Conservation (phyloP, 176 grass and related monocot species). For the Typha latifolia region DNA sequence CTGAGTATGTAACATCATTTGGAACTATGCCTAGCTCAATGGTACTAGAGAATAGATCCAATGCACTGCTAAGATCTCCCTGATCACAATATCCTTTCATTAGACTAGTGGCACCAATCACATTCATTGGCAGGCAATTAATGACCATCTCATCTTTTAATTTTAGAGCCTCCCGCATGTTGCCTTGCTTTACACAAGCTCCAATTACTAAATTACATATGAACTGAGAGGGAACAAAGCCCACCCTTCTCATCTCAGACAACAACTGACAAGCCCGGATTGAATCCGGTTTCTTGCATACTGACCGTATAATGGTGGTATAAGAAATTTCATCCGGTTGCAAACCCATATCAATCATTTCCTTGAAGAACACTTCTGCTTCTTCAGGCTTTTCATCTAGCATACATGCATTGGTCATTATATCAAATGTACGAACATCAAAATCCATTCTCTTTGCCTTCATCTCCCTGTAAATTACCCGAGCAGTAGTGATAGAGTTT, state of each 20-base stretch:
- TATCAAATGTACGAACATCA: slow-evolving; percentile 38
- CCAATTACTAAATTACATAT: slow-evolving; percentile 30
- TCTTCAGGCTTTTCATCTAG: slow-evolving; percentile 32
- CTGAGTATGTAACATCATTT: slow-evolving; percentile 38
- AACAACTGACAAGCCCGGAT: slow-evolving; percentile 26
- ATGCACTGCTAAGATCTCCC: slow-evolving; percentile 39
- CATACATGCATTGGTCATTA: slow-evolving; percentile 44
- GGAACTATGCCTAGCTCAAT: slow-evolving; percentile 32
- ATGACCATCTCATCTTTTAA: slow-evolving; percentile 51
- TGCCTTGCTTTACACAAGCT: slow-evolving; percentile 45
- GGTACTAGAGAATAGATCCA: slow-evolving; percentile 39
- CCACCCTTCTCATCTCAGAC: slow-evolving; percentile 36
- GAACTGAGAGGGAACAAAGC: slow-evolving; percentile 29
- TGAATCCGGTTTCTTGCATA: slow-evolving; percentile 40
- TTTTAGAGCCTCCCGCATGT: slow-evolving; percentile 49
- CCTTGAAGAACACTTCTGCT: slow-evolving; percentile 52
- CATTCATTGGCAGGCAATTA: slow-evolving; percentile 34
- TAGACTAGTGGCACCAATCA: slow-evolving; percentile 39
- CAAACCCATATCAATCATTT: slow-evolving; percentile 34
- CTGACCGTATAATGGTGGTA: slow-evolving; percentile 10
- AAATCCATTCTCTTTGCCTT: slow-evolving; percentile 26
- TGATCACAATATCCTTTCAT: slow-evolving; percentile 58
- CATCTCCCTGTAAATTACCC: slow-evolving; percentile 43
- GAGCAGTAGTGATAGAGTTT: slow-evolving; percentile 27
- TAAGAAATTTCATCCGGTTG: slow-evolving; percentile 32